Conservation (phyloP, 2,329 filamentous ascomycete species). For the Septoria petroselini region DNA sequence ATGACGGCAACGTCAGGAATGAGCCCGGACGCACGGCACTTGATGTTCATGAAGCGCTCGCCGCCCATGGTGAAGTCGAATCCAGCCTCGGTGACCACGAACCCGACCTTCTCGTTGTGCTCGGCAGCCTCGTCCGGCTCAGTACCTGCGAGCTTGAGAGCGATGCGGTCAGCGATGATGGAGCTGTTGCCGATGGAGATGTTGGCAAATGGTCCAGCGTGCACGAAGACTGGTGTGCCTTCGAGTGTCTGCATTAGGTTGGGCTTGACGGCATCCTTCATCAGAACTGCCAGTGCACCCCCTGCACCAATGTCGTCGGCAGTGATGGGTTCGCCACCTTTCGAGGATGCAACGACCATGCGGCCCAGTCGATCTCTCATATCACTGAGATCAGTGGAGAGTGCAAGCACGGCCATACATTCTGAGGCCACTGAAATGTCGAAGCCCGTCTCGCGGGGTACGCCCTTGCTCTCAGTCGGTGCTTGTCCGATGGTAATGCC, state of each 20-base stretch:
- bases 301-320: slow-evolving; percentile 93
- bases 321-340: slow-evolving; percentile 82
- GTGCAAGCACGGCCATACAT: slow-evolving; percentile 95
- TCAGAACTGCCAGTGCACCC: slow-evolving; percentile 86
- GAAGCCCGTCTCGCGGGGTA: slow-evolving; percentile 84
- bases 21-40: slow-evolving; percentile 91
- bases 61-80: slow-evolving; percentile 99
- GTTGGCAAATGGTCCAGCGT: slow-evolving; percentile 96
- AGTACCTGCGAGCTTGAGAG: slow-evolving; percentile 90
- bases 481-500: slow-evolving; percentile 86
- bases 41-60: slow-evolving; percentile 99
- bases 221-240: slow-evolving; percentile 94
- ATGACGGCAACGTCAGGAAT: slow-evolving; percentile 91
- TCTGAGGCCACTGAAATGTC: slow-evolving; percentile 97
- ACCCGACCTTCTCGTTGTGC: slow-evolving; percentile 76
- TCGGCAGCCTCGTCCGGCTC: slow-evolving; percentile 75
- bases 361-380: slow-evolving; percentile 89
- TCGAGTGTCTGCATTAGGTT: slow-evolving; percentile 98
- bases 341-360: slow-evolving; percentile 92
- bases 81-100: slow-evolving; percentile 92
- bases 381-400: slow-evolving; percentile 82
- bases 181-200: slow-evolving; percentile 97
- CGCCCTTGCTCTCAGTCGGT: slow-evolving; percentile 77
- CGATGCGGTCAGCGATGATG: slow-evolving; percentile 90
- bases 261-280: slow-evolving; percentile 98